Evolutionary conservation across 805 yeast species (phyloP), one percentile per base, ranked within the genome.

Genomic region (Barnettozyma pratensis): DNA sequence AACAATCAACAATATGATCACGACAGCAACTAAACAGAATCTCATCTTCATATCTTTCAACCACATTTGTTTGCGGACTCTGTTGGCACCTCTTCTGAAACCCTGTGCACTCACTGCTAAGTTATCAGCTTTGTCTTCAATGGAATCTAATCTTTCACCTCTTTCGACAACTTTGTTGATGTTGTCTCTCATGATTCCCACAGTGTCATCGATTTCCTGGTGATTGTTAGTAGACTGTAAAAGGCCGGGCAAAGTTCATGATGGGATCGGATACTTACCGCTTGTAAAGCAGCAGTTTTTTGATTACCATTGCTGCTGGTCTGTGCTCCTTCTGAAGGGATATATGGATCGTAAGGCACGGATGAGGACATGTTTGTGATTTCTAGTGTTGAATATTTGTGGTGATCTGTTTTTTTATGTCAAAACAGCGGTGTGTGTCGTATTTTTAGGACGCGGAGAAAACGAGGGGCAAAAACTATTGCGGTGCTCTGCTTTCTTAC

Each of bases 61-160:
- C 98, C 98, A 92, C 97, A 92, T 92, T 65, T 91, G 96, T 69
- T 91, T 92, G 71, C 99, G 87, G 42, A 92, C 97, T 60, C 96
- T 83, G 72, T 92, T 92, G 51, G 99, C 98, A 38, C 97, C 96
- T 66, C 96, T 80, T 66, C 95, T 88, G 74, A 94, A 92, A 36
- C 96, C 94, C 59, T 88, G 92, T 8, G 99, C 98, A 42, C 88
- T 80, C 42, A 84, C 88, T 40, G 96, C 96, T 59, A 92, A 77
- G 66, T 87, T 89, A 62, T 90, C 96, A 8, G 98, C 94, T 65
- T 90, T 87, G 65, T 87, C 94, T 63, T 91, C 96, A 58, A 92
- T 83, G 41, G 90, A 83, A 58, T 92, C 96, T 55, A 92, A 76
- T 58, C 96, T 83, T 64, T 94, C 97, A 54, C 98, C 98, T 67